Percentiles rank a stretch among this genome's conserved stretches.
Evolutionary conservation across 2,329 filamentous ascomycete species (phyloP).

Genomic region (Fusarium chlamydosporum): DNA sequence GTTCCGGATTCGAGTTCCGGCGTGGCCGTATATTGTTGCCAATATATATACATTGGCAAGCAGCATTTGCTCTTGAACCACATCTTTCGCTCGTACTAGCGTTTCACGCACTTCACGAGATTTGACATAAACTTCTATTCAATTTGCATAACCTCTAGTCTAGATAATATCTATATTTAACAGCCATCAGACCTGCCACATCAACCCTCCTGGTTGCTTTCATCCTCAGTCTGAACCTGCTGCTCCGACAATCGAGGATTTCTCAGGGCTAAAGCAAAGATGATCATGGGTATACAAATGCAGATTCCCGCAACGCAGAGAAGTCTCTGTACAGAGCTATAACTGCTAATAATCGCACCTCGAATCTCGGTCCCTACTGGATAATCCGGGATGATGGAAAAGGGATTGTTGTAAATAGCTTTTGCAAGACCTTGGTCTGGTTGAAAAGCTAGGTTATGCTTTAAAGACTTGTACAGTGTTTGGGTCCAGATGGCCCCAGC

Average conservation of each 20-base stretch:
- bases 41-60: too few relatives aligned
- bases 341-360: conserved; percentile 60
- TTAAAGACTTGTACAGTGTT: conserved; percentile 54
- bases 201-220: neutral
- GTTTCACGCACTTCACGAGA: too few relatives aligned
- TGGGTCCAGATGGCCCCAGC: conserved; percentile 61
- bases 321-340: conserved; percentile 61
- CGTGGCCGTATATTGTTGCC: neutral
- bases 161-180: neutral
- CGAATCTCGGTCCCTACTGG: conserved; percentile 62
- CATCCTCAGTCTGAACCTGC: conserved; percentile 46
- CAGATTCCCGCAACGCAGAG: conserved; percentile 63
- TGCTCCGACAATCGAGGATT: conserved; percentile 62
- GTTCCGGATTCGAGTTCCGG: conserved; percentile 8
- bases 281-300: conserved; percentile 63
- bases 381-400: conserved; percentile 53
- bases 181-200: accelerated
- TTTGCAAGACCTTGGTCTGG: conserved; percentile 55
- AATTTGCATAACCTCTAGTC: neutral
- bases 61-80: too few relatives aligned
- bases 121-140: too few relatives aligned
- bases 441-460: conserved; percentile 54
- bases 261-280: conserved; percentile 59
- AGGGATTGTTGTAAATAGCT: conserved; percentile 57
- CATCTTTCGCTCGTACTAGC: too few relatives aligned